A percentile compares a stretch with the other conserved stretches of the same genome.
phyloP scores from a whole-genome alignment of 352 stramenopile species.

The Phytophthora sansomeana region DNA sequence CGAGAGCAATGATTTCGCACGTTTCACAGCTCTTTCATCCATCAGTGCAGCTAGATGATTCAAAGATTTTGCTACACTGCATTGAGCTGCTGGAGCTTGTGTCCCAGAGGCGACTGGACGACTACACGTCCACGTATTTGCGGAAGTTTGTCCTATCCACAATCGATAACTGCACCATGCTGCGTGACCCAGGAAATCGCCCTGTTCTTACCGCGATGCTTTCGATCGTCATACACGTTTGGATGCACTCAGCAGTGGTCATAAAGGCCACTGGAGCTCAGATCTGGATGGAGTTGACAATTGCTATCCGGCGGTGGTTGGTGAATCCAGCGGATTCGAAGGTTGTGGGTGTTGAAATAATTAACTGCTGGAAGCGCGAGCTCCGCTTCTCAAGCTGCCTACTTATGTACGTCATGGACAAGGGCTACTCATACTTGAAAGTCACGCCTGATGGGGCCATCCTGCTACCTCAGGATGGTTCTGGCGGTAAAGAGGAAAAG shows the following conservation, averaged over 20 bases:
- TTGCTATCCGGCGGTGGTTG: conserved; percentile 83
- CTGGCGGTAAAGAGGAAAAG: conserved; percentile 38
- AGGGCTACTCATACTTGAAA: conserved; percentile 77
- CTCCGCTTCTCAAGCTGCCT: conserved; percentile 82
- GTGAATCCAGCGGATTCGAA: conserved; percentile 69
- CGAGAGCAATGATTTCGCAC: conserved; percentile 87
- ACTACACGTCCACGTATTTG: conserved; percentile 87
- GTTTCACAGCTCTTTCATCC: conserved; percentile 90
- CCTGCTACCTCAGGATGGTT: conserved; percentile 53
- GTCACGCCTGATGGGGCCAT: conserved; percentile 63
- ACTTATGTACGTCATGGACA: conserved; percentile 84
- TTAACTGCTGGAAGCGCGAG: conserved; percentile 89
- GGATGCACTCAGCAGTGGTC: conserved; percentile 81
- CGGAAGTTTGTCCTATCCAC: conserved; percentile 90
- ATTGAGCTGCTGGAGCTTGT: conserved; percentile 89
- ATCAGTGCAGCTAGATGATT: conserved; percentile 83
- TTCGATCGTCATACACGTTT: conserved; percentile 85
- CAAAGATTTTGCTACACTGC: conserved; percentile 86
- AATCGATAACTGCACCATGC: conserved; percentile 77
- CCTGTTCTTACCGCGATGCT: conserved; percentile 81
- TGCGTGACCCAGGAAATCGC: conserved; percentile 73
- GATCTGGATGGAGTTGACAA: conserved; percentile 84
- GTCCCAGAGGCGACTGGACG: conserved; percentile 80
- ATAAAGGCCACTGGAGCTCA: conserved; percentile 65
- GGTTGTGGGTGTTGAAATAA: conserved; percentile 65